Percentiles rank a stretch among this genome's conserved stretches.
These are phyloP conservation scores for Candida tunisiensis DNA, from an alignment of 1,139 yeast species.

Conservation along the genomic window DNA sequence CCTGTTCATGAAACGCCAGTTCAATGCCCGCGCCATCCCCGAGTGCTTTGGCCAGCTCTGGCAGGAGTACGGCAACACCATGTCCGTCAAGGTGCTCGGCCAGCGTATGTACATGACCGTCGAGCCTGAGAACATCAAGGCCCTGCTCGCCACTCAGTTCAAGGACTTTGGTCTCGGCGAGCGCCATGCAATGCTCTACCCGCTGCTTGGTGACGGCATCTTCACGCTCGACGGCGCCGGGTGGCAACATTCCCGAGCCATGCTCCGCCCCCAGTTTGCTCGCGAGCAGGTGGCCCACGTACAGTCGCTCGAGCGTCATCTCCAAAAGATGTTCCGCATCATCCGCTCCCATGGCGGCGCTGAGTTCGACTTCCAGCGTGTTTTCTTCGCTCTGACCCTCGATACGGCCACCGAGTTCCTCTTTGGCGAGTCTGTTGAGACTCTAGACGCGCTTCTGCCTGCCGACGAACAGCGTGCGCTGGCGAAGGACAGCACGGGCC, in stretches of 20 bases:
- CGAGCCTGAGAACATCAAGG: slow-evolving; percentile 29
- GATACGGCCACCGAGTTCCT: slow-evolving; percentile 42
- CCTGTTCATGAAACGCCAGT: too few species aligned
- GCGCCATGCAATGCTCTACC: slow-evolving; percentile 21
- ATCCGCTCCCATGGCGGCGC: slow-evolving; percentile 10
- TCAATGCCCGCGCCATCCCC: too few species aligned
- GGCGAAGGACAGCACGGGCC: too few species aligned
- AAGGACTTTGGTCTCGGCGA: slow-evolving; percentile 36
- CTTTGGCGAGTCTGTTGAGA: slow-evolving; percentile 35
- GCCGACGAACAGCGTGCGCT: not conserved
- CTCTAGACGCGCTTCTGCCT: slow-evolving; percentile 15
- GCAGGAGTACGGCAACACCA: too few species aligned
- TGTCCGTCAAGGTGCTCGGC: too few species aligned
- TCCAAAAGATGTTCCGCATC: too few species aligned
- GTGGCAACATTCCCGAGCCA: slow-evolving; percentile 41
- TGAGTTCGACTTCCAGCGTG: slow-evolving; percentile 29
- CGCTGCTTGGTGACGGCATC: slow-evolving; percentile 39
- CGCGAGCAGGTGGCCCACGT: slow-evolving; percentile 36
- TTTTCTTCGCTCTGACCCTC: slow-evolving; percentile 32
- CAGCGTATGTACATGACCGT: slow-evolving; percentile 18
- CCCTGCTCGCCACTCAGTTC: slow-evolving; percentile 23
- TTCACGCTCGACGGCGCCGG: slow-evolving; percentile 38
- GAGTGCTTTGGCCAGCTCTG: too few species aligned
- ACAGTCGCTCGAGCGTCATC: slow-evolving; percentile 21
- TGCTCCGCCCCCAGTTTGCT: slow-evolving; percentile 43